Evolutionary conservation across 2,329 filamentous ascomycete genomes (phyloP).

Genomic region (Calonectria pauciramosa): DNA sequence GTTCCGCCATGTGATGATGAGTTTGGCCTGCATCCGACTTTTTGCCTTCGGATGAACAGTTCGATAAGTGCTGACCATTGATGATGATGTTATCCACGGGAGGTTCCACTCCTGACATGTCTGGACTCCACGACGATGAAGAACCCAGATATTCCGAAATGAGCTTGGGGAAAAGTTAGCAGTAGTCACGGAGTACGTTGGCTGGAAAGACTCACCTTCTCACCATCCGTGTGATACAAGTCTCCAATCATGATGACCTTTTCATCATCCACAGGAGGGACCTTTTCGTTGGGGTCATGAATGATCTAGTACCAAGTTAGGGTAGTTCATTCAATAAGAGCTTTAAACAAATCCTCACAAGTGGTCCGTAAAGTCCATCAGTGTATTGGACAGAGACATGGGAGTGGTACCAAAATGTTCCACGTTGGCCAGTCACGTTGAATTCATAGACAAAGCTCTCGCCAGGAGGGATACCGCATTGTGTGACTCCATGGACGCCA

Average conservation of each 20-base stretch:
- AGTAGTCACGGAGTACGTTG: no score
- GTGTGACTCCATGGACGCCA: constrained; percentile 59
- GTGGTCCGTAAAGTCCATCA: constrained; percentile 60
- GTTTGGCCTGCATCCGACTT: not conserved
- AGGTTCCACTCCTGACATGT: constrained; percentile 55
- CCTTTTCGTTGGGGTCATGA: constrained; percentile 52
- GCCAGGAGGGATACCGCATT: constrained; percentile 74
- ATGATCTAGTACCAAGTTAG: constrained; percentile 46
- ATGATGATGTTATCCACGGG: constrained; percentile 56
- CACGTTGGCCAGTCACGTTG: constrained; percentile 27
- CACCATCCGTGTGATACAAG: constrained; percentile 53
- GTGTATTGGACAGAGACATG: constrained; percentile 61
- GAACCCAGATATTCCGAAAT: constrained; percentile 48
- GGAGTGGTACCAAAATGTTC: constrained; percentile 28
- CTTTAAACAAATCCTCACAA: constrained; percentile 49
- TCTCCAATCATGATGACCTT: constrained; percentile 56
- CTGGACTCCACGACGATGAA: constrained; percentile 48
- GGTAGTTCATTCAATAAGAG: constrained; percentile 34
- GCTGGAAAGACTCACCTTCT: constrained; percentile 43
- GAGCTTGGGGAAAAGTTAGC: constrained; percentile 41
- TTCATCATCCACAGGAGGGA: constrained; percentile 51
- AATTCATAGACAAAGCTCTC: constrained; percentile 62
- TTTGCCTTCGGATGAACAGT: constrained; percentile 45
- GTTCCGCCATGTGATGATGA: constrained; percentile 6
- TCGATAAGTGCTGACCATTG: constrained; percentile 55